These are phyloP conservation scores for Exophiala lecanii-corni DNA, from an alignment of 2,329 filamentous ascomycete genomes.

Conservation along the genomic window DNA sequence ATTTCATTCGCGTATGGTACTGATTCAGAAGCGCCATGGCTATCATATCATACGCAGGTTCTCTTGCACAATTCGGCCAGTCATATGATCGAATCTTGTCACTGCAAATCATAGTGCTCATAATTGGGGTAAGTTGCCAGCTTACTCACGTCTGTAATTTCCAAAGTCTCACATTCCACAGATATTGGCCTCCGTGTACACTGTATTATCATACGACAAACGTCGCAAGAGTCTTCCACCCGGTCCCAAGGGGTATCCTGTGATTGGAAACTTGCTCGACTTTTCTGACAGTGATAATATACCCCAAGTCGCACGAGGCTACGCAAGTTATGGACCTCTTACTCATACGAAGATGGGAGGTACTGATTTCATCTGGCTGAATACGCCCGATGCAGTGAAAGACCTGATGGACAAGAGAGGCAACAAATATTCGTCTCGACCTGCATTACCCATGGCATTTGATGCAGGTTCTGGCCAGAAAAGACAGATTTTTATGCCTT, in stretches of 20 bases:
- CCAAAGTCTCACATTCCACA: too few species aligned
- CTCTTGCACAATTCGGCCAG: too few species aligned
- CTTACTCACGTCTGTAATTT: too few species aligned
- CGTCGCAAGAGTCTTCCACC: constrained; percentile 19
- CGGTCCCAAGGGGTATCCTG: constrained; percentile 18
- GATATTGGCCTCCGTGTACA: neutral
- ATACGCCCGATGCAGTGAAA: constrained; percentile 47
- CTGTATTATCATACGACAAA: neutral
- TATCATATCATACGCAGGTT: too few species aligned
- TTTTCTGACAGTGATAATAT: constrained; percentile 26
- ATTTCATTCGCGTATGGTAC: too few species aligned
- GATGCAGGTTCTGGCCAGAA: constrained; percentile 34
- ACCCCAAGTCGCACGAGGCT: constrained; percentile 31
- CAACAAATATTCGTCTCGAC: constrained; percentile 37
- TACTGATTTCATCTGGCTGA: constrained; percentile 37
- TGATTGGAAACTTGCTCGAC: constrained; percentile 20
- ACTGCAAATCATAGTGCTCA: too few species aligned
- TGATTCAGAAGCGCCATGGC: too few species aligned
- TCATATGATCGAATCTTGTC: too few species aligned
- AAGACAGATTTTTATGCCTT: constrained; percentile 46
- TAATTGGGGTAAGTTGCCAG: too few species aligned
- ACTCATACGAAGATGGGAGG: constrained; percentile 32
- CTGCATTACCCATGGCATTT: constrained; percentile 26
- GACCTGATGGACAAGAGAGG: constrained; percentile 47
- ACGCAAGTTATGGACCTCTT: constrained; percentile 34